Evolutionary conservation across 768 basidiomycete genomes (phyloP), one percentile per base, ranked within the genome.

Genomic region (Lanmaoa pseudosensibilis): DNA sequence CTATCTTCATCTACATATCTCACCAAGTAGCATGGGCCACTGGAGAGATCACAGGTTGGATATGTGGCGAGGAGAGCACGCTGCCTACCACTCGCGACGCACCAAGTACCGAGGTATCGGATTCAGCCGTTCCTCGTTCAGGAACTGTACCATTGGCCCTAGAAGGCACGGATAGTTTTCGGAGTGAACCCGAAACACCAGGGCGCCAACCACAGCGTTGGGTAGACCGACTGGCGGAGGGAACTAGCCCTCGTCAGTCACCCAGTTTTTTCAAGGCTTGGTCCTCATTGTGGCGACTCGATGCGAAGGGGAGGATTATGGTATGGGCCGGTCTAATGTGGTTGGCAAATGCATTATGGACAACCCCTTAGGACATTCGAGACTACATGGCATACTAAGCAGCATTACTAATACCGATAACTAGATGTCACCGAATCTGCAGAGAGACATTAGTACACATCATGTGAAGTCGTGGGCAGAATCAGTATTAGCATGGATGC

Each of bases 401-500:
- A 44, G 36, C n/a, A 32, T n/a, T 18, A 41, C 38, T 23, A 45
- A 4, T 25, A 50, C 21, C 18, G 10, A 41, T 16, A 50, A 36
- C 11, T 15, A 15, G 10, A 5, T 6, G 13, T 34, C 23, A 19
- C 8, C 4, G 33, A 34, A 48, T 19, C 71, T 70, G 43, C 6
- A 18, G 23, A 16, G 18, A 48, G 21, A 43, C 43, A 27, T 66
- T 54, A 71, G 69, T 46, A 69, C 34, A 46, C 18, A 32, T 55
- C 37, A 5, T n/a, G 52, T 34, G 6, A n/a, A 34, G 13, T 43
- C 45, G 36, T 15, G 27, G 32, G 32, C 2, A 10, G 49, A 47
- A 52, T 83, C 90, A 92, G 88, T 80, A 92, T 92, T 92, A 92
- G 90, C 90, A 92, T 92, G 90, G 88, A 80, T 74, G 71, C 76